Evolutionary conservation across 805 yeast species (phyloP).

Genomic region (Starmera caribaea): DNA sequence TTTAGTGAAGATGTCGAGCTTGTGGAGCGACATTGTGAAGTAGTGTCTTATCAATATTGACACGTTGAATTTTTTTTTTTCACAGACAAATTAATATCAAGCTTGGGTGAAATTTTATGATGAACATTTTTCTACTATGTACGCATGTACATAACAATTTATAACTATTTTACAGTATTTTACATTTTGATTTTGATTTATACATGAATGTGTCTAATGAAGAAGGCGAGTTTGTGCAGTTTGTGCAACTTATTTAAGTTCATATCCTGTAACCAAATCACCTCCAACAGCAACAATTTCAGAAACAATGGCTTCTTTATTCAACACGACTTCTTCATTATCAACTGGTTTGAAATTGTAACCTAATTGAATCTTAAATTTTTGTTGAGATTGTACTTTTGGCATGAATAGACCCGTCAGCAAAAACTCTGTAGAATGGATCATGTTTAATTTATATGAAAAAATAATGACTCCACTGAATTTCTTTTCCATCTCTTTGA

Average conservation of each 20-base stretch:
- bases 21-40: too few species aligned
- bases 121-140: too few species aligned
- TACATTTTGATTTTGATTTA: too few species aligned
- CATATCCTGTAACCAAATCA: conserved; percentile 41
- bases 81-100: neutral
- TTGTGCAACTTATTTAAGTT: conserved; percentile 3
- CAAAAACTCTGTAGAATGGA: conserved; percentile 49
- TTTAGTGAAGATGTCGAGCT: too few species aligned
- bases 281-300: conserved; percentile 68
- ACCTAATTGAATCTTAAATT: conserved; percentile 74
- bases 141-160: too few species aligned
- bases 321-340: conserved; percentile 44
- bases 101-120: too few species aligned
- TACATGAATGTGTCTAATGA: too few species aligned
- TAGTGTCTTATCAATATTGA: neutral
- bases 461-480: conserved; percentile 64
- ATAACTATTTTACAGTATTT: neutral
- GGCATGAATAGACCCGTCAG: conserved; percentile 82
- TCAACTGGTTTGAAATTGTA: conserved; percentile 59
- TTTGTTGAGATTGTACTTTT: conserved; percentile 42
- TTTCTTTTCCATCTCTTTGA: conserved; percentile 48
- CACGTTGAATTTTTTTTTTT: neutral
- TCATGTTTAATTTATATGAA: conserved; percentile 46
- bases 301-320: conserved; percentile 60
- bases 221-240: too few species aligned